A percentile compares a stretch with the other conserved stretches of the same genome.
These are phyloP conservation scores for Lagerstroemia speciosa DNA, from an alignment of 345 rosid species.

Conservation along the genomic window DNA sequence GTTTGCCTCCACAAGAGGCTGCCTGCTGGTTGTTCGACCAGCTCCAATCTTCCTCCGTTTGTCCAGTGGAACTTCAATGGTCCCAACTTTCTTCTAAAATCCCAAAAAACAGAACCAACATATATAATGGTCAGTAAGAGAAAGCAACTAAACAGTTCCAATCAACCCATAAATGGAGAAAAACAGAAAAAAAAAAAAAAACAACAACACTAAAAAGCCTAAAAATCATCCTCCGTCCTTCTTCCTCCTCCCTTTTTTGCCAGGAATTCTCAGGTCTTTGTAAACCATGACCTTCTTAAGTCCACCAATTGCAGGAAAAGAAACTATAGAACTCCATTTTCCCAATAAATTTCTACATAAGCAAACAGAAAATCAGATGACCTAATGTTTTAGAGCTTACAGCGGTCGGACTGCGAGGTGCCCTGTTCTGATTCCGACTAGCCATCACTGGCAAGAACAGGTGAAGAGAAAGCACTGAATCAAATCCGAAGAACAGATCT, in stretches of 20 bases:
- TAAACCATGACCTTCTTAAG: background rate
- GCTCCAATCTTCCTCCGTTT: constrained; percentile 51
- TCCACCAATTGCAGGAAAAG: background rate
- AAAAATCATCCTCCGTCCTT: background rate
- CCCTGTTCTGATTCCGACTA: constrained; percentile 68
- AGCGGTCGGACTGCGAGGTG: constrained; percentile 58
- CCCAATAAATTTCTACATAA: background rate
- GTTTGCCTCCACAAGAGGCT: constrained; percentile 40
- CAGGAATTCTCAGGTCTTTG: background rate
- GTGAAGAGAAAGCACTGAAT: background rate
- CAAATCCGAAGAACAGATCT: background rate
- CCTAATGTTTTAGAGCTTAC: constrained; percentile 22
- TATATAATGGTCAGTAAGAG: background rate
- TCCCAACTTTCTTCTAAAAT: constrained; percentile 45
- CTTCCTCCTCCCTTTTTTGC: no score
- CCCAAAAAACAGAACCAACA: background rate
- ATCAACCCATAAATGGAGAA: background rate
- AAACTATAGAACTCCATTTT: no score
- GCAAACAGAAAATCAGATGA: constrained; percentile 3
- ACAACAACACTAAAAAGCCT: no score
- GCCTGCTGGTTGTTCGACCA: constrained; percentile 33
- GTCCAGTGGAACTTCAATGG: constrained; percentile 45
- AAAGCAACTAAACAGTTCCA: background rate
- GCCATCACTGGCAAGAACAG: constrained; percentile 29
- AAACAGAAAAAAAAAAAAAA: no score